phyloP scores from a whole-genome alignment of 2,329 filamentous ascomycete species.

The Geoglossum cookeanum region DNA sequence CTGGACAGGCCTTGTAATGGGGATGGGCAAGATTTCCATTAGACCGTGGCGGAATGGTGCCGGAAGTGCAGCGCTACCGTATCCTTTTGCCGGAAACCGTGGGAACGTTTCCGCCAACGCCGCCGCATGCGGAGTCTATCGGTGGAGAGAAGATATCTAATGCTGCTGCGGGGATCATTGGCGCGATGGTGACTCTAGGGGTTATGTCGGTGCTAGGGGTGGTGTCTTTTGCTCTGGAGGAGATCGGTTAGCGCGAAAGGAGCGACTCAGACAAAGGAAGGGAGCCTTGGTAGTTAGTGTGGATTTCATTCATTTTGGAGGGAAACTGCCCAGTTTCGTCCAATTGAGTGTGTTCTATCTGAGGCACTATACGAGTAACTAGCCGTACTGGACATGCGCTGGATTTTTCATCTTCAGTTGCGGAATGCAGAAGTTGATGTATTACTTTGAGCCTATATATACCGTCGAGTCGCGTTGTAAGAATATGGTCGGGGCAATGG shows the following conservation, averaged over 20 bases:
- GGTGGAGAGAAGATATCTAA: constrained; percentile 31
- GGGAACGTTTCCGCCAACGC: constrained; percentile 10
- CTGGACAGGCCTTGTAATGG: constrained; percentile 47
- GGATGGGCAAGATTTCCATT: constrained; percentile 49
- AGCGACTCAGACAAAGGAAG: constrained; percentile 15
- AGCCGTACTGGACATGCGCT: no score
- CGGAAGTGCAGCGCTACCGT: constrained; percentile 51
- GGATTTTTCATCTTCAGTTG: no score
- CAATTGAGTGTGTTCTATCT: no score
- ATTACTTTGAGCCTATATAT: no score
- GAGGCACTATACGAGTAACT: no score
- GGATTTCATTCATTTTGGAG: no score
- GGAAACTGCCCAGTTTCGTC: no score
- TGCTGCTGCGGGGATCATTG: constrained; percentile 64
- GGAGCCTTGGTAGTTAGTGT: no score
- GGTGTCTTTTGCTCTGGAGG: constrained; percentile 29
- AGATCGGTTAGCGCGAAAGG: constrained; percentile 40
- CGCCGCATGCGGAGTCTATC: no score
- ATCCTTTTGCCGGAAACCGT: constrained; percentile 39
- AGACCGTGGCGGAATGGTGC: constrained; percentile 52
- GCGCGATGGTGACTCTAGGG: constrained; percentile 46
- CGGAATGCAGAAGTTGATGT: no score
- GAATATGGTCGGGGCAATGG: no score
- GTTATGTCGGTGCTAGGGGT: constrained; percentile 39
- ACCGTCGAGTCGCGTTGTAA: no score